Conservation (phyloP, 345 rosid species). For the Corymbia maculata region DNA sequence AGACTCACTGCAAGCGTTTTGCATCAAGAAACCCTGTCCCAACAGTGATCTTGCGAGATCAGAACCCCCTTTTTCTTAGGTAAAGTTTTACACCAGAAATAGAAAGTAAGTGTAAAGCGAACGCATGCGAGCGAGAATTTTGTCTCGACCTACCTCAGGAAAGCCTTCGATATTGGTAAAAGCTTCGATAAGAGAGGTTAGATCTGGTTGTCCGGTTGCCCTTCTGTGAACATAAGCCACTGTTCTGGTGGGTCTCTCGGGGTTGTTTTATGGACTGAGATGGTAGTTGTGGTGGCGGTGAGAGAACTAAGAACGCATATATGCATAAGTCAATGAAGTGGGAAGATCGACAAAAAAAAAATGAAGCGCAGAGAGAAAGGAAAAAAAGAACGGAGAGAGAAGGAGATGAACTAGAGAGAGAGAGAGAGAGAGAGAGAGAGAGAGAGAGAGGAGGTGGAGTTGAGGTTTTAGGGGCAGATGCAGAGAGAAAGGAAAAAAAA, state of each 20-base stretch:
- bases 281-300: neutral
- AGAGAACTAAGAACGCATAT: neutral
- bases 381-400: no score
- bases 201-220: neutral
- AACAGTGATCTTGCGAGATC: neutral
- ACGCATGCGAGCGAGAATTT: neutral
- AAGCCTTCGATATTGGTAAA: neutral
- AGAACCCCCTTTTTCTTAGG: neutral
- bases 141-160: neutral
- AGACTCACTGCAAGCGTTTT: neutral
- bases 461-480: neutral
- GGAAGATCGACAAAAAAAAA: neutral
- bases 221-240: neutral
- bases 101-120: neutral
- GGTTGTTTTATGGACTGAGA: neutral
- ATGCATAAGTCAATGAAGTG: neutral
- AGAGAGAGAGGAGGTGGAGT: neutral
- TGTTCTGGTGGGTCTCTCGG: neutral
- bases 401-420: no score
- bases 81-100: neutral
- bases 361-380: neutral
- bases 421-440: neutral
- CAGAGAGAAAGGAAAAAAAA: neutral
- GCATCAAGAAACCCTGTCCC: neutral
- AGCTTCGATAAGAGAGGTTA: neutral